Percentiles rank a stretch among this genome's conserved stretches.
These are phyloP conservation scores for Pseudogymnoascus sp. DNA, from an alignment of 2,329 filamentous ascomycete species.

Conservation along the genomic window DNA sequence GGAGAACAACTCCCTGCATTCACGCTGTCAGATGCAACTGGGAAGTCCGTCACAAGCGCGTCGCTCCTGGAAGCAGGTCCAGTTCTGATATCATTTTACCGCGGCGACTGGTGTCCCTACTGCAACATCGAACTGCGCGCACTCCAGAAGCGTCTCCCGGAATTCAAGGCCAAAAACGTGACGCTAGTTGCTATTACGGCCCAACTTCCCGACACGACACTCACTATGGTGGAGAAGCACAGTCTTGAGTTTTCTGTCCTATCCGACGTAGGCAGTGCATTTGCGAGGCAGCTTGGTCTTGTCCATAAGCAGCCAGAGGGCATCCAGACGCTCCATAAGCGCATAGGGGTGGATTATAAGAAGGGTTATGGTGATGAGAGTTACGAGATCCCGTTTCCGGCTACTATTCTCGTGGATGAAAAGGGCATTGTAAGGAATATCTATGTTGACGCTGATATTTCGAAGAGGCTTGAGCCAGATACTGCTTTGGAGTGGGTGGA, in stretches of 20 bases:
- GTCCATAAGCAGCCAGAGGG: constrained; percentile 29
- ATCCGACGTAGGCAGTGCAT: constrained; percentile 33
- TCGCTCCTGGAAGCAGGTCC: constrained; percentile 29
- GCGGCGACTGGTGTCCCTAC: constrained; percentile 41
- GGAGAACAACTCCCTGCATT: constrained; percentile 33
- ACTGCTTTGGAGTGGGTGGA: constrained; percentile 32
- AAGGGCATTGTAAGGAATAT: constrained; percentile 32
- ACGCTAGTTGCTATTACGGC: constrained; percentile 38
- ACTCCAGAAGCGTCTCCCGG: constrained; percentile 32
- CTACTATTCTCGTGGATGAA: constrained; percentile 34
- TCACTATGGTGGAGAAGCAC: constrained; percentile 36
- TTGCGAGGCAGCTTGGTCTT: constrained; percentile 34
- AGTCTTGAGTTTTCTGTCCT: constrained; percentile 36
- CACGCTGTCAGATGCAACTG: constrained; percentile 30
- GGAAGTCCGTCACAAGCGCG: constrained; percentile 28
- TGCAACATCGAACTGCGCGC: constrained; percentile 36
- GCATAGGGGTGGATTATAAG: constrained; percentile 29
- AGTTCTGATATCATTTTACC: constrained; percentile 41
- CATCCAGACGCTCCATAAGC: constrained; percentile 25
- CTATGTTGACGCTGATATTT: constrained; percentile 34
- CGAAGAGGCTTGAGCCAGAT: constrained; percentile 32
- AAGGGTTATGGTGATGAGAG: constrained; percentile 34
- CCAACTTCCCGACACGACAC: constrained; percentile 34
- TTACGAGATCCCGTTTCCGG: constrained; percentile 34
- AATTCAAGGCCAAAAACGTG: constrained; percentile 33